These are phyloP conservation scores for Metarhizium rileyi DNA, from an alignment of 2,329 filamentous ascomycete genomes.

Conservation along the genomic window DNA sequence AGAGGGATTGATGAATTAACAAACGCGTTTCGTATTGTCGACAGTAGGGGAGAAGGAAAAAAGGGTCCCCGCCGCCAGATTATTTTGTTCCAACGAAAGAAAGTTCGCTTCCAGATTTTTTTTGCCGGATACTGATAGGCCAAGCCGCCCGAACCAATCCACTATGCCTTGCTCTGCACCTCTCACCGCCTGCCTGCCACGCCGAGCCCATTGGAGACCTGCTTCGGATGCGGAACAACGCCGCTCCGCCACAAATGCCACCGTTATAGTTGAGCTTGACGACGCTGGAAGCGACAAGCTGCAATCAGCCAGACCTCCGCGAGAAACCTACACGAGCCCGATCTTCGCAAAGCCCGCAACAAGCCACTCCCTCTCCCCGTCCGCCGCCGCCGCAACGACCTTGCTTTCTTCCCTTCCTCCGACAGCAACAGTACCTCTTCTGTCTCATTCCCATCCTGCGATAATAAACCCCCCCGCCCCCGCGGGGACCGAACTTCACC, in stretches of 20 bases:
- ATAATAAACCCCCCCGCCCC: slow-evolving; percentile 5
- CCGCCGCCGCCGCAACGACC: too few species aligned
- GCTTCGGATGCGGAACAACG: slow-evolving; percentile 11
- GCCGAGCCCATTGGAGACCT: background rate
- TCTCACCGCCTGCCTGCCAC: slow-evolving; percentile 15
- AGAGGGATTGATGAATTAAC: background rate
- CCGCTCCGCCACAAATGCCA: background rate
- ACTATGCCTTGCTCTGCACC: background rate
- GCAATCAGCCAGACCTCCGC: too few species aligned
- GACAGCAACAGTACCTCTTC: background rate
- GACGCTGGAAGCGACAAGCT: background rate
- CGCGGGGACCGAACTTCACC: slow-evolving; percentile 16
- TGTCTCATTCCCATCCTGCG: background rate
- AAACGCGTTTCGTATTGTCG: background rate
- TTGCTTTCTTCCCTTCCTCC: background rate
- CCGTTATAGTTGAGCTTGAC: background rate
- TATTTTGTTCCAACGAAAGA: slow-evolving; percentile 7
- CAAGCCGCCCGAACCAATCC: background rate
- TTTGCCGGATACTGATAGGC: slow-evolving; percentile 12
- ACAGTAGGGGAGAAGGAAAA: slow-evolving; percentile 5
- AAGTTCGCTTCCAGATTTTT: slow-evolving; percentile 9
- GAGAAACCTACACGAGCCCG: too few species aligned
- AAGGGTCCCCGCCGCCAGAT: slow-evolving; percentile 10
- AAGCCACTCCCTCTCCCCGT: too few species aligned
- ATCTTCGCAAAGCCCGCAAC: too few species aligned